These are phyloP conservation scores for Neophaeococcomyces mojaviensis DNA, from an alignment of 2,329 filamentous ascomycete species.

Conservation along the genomic window DNA sequence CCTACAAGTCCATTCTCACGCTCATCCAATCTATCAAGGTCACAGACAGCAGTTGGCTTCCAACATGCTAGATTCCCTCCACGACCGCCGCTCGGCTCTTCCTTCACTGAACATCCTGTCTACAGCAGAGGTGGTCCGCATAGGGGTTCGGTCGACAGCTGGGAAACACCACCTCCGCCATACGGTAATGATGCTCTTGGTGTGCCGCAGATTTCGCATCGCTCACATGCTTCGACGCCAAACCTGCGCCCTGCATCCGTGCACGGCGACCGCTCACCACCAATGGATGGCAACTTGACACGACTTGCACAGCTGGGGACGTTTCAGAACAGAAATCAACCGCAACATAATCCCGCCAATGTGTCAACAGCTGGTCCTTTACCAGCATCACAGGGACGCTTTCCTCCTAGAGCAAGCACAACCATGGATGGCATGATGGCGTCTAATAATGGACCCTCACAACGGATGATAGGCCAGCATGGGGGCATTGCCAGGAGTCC, in stretches of 20 bases:
- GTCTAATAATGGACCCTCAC: not conserved
- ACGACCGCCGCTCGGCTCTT: slow-evolving; percentile 28
- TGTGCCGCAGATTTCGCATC: slow-evolving; percentile 7
- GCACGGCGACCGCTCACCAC: not conserved
- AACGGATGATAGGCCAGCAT: slow-evolving; percentile 1
- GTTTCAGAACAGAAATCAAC: not conserved
- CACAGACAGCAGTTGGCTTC: slow-evolving; percentile 55
- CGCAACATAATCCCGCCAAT: not conserved
- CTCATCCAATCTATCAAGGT: slow-evolving; percentile 16
- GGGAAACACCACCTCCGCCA: slow-evolving; percentile 22
- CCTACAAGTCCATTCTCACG: slow-evolving; percentile 2
- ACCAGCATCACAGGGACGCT: not conserved
- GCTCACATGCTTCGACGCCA: slow-evolving; percentile 12
- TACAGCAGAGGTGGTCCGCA: not conserved
- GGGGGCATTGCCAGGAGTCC: slow-evolving; percentile 3
- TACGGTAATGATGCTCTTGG: slow-evolving; percentile 12
- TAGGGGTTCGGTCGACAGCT: slow-evolving; percentile 11
- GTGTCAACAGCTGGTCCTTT: not conserved
- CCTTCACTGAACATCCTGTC: slow-evolving; percentile 2
- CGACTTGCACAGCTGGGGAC: slow-evolving; percentile 6
- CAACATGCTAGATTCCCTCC: slow-evolving; percentile 58
- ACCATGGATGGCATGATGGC: slow-evolving; percentile 7
- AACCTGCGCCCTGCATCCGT: slow-evolving; percentile 1
- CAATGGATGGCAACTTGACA: slow-evolving; percentile 7
- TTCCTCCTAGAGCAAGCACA: slow-evolving; percentile 1